Percentiles rank a stretch among this genome's conserved stretches.
Conservation (phyloP, 805 yeast genomes). For the Cyberlindnera nakhonratchasimensis region DNA sequence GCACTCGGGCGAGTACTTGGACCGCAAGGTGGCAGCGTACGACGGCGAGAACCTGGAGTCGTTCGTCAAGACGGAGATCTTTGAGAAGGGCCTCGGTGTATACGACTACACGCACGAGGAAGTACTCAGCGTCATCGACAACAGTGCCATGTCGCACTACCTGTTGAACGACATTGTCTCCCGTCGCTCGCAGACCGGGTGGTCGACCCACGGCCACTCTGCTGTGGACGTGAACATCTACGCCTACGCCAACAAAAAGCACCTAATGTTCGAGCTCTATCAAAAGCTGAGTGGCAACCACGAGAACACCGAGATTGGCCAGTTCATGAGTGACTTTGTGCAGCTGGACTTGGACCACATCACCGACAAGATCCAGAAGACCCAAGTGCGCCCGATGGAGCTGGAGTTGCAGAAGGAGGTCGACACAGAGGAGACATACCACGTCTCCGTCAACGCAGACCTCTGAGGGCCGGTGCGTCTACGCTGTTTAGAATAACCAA, state of each 20-base stretch:
- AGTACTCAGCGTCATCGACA: conserved; percentile 38
- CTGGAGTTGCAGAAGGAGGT: conserved; percentile 3
- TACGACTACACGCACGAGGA: conserved; percentile 54
- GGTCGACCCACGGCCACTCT: conserved; percentile 95
- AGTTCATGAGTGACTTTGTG: conserved; percentile 57
- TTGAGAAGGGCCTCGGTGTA: conserved; percentile 68
- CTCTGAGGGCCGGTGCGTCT: too few relatives aligned
- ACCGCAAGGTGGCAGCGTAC: conserved; percentile 40
- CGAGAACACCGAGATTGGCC: conserved; percentile 84
- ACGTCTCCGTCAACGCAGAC: neutral
- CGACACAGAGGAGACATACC: conserved; percentile 7
- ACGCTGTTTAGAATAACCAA: too few relatives aligned
- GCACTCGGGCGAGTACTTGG: conserved; percentile 74
- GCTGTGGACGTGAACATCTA: conserved; percentile 95
- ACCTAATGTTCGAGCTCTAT: conserved; percentile 35
- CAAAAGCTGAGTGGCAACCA: conserved; percentile 67
- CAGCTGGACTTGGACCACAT: conserved; percentile 45
- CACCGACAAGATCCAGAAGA: conserved; percentile 46
- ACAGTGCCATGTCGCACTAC: conserved; percentile 36
- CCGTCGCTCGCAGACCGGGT: conserved; percentile 84
- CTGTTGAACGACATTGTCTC: conserved; percentile 69
- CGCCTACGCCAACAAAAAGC: conserved; percentile 61
- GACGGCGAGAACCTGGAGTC: conserved; percentile 35
- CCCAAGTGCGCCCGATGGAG: conserved; percentile 38
- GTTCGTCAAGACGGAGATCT: conserved; percentile 50